Percentiles rank a stretch among this genome's conserved stretches.
Conservation (phyloP, 164 flowering plant genomes). For the Amborella trichopoda region DNA sequence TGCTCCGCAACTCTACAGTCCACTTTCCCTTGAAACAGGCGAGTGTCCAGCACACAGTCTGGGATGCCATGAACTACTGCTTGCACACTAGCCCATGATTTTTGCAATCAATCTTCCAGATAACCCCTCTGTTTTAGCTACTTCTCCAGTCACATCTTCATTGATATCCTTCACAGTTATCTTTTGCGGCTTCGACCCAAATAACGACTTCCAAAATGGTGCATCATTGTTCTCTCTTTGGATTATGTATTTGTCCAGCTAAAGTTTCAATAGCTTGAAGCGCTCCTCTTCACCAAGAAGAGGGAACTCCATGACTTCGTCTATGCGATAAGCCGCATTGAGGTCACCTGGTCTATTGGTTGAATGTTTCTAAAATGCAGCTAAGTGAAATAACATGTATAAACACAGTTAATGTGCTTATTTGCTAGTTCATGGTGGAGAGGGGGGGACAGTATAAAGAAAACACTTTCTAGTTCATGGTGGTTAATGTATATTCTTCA, state of each 20-base stretch:
- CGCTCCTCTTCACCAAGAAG: constrained; percentile 89
- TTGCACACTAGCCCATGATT: constrained; percentile 77
- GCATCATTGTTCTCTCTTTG: constrained; percentile 19
- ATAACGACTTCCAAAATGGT: constrained; percentile 19
- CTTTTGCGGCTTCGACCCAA: constrained; percentile 37
- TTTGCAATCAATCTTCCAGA: constrained; percentile 96
- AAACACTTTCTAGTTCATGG: no score
- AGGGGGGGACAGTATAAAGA: no score
- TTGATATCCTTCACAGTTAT: constrained; percentile 51
- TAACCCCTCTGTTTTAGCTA: constrained; percentile 87
- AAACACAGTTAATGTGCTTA: no score
- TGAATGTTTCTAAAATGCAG: no score
- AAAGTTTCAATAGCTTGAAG: constrained; percentile 58
- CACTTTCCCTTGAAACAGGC: constrained; percentile 62
- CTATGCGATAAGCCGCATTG: constrained; percentile 78
- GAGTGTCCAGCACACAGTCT: constrained; percentile 62
- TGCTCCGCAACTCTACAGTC: constrained; percentile 85
- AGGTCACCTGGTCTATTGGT: constrained; percentile 93
- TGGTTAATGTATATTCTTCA: no score
- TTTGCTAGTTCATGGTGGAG: no score
- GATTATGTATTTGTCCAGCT: constrained; percentile 51
- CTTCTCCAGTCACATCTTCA: constrained; percentile 64
- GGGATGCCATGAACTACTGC: constrained; percentile 83
- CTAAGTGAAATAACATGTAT: no score
- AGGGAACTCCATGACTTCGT: constrained; percentile 95